These are phyloP conservation scores for Hypsizygus marmoreus DNA, from an alignment of 768 basidiomycete species.

Conservation along the genomic window DNA sequence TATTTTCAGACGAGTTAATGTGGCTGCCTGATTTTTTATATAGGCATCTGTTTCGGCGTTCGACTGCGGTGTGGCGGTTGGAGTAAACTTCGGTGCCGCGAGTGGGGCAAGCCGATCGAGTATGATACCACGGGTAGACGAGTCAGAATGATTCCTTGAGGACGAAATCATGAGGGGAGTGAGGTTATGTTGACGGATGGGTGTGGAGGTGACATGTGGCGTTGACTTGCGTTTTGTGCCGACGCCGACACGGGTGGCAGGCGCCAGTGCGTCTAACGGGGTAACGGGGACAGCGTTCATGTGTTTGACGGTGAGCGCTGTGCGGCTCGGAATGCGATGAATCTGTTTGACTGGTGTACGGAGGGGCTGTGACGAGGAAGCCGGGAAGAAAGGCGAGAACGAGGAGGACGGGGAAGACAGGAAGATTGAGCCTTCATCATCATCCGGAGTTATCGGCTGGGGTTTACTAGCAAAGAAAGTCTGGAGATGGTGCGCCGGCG, in stretches of 20 bases:
- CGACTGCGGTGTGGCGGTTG: conserved; percentile 47
- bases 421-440: conserved; percentile 62
- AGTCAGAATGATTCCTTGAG: conserved; percentile 29
- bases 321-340: conserved; percentile 39
- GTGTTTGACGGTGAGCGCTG: conserved; percentile 41
- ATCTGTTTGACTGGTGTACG: conserved; percentile 61
- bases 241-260: conserved; percentile 36
- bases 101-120: conserved; percentile 61
- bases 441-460: conserved; percentile 47
- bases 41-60: conserved; percentile 57
- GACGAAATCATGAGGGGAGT: conserved; percentile 51
- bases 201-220: conserved; percentile 48
- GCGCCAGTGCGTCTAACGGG: conserved; percentile 20
- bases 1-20: conserved; percentile 62
- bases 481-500: conserved; percentile 37
- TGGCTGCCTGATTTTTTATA: conserved; percentile 58
- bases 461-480: conserved; percentile 39
- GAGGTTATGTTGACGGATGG: conserved; percentile 51
- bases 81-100: conserved; percentile 49
- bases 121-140: conserved; percentile 36
- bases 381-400: conserved; percentile 43
- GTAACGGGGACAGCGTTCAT: conserved; percentile 28
- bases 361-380: conserved; percentile 51
- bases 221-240: conserved; percentile 72
- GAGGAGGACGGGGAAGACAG: conserved; percentile 47